A percentile compares a stretch with the other conserved stretches of the same genome.
These are phyloP conservation scores for Rubroboletus pulcherrimus DNA, from an alignment of 768 basidiomycete species.

Conservation along the genomic window DNA sequence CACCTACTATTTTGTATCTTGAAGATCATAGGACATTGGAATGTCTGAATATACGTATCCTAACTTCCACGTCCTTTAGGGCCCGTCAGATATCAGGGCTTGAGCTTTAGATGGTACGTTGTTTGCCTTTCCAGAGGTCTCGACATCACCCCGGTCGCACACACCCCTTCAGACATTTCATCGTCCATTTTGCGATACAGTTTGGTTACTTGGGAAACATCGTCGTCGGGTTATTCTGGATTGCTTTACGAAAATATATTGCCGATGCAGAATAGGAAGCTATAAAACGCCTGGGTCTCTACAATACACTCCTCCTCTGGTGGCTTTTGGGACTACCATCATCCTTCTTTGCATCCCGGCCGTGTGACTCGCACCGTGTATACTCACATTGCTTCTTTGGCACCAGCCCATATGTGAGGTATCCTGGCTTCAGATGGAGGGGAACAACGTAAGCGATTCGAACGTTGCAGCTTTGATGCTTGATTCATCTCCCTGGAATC, in stretches of 20 bases:
- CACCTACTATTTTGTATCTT: slow-evolving; percentile 1
- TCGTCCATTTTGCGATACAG: background rate
- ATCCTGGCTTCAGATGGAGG: too few relatives aligned
- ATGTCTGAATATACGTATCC: background rate
- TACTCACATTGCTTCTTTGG: background rate
- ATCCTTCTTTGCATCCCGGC: background rate
- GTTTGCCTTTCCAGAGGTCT: background rate
- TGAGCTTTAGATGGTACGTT: background rate
- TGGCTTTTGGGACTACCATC: background rate
- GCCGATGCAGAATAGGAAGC: too few relatives aligned
- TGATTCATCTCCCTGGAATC: background rate
- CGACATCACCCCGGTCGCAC: too few relatives aligned
- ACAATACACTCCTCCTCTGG: background rate
- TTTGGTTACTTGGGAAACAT: background rate
- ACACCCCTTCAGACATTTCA: background rate
- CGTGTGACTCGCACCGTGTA: background rate
- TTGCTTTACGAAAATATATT: background rate
- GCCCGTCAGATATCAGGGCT: background rate
- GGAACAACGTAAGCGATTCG: background rate
- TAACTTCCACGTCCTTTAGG: background rate
- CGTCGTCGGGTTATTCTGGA: background rate
- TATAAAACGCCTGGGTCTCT: background rate
- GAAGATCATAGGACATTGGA: background rate
- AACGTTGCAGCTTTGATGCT: background rate
- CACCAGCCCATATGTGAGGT: too few relatives aligned